Conservation (phyloP, 2,329 filamentous ascomycete genomes). For the Bipolaris cookei region DNA sequence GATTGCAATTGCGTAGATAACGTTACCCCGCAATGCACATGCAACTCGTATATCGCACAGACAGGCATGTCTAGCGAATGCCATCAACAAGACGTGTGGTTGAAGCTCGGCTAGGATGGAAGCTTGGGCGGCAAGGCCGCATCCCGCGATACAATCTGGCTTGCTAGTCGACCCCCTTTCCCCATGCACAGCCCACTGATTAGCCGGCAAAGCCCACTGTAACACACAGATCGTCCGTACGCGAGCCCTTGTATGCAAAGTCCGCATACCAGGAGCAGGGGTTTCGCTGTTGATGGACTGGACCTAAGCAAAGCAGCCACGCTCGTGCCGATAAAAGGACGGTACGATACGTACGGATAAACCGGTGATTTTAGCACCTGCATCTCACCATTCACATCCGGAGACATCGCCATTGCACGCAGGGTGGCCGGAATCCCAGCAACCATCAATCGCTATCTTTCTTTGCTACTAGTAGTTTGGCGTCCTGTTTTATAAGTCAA, state of each 20-base stretch:
- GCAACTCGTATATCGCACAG: not conserved
- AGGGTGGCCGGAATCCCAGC: too few species aligned
- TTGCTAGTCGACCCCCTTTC: not conserved
- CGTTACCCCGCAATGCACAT: not conserved
- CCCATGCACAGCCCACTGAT: not conserved
- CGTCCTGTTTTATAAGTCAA: too few species aligned
- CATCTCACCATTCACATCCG: not conserved
- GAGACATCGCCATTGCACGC: not conserved
- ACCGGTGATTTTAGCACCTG: not conserved
- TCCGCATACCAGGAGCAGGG: not conserved
- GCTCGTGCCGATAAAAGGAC: not conserved
- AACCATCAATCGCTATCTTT: too few species aligned
- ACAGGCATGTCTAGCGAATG: not conserved
- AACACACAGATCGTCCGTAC: not conserved
- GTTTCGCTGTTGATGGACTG: not conserved
- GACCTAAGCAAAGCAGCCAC: not conserved
- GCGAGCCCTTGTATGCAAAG: not conserved
- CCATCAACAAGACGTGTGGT: not conserved
- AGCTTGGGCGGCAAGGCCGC: not conserved
- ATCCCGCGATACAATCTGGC: not conserved
- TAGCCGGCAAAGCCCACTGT: not conserved
- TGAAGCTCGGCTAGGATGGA: not conserved
- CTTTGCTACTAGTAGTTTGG: too few species aligned
- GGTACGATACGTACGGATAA: not conserved
- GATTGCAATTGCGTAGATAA: not conserved